phyloP scores from a whole-genome alignment of 2,329 filamentous ascomycete genomes.

The Calonectria hawksworthii region DNA sequence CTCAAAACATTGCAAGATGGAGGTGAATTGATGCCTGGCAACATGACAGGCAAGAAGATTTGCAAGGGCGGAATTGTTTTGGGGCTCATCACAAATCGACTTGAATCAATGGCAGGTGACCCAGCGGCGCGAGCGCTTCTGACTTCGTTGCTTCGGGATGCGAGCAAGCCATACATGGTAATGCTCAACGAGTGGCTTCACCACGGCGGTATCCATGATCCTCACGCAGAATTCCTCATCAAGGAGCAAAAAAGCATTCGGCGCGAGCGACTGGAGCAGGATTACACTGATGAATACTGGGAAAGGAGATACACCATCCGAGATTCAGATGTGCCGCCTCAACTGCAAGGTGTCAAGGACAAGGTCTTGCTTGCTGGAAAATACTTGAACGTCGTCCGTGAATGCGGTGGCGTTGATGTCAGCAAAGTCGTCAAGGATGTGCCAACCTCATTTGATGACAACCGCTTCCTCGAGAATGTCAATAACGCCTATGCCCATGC shows the following conservation, averaged over 20 bases:
- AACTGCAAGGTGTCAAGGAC: conserved; percentile 90
- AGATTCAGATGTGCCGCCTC: conserved; percentile 90
- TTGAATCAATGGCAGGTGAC: conserved; percentile 94
- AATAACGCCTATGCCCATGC: conserved; percentile 95
- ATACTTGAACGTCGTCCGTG: conserved; percentile 96
- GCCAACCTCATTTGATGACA: conserved; percentile 93
- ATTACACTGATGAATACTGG: conserved; percentile 99
- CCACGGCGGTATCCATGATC: conserved; percentile 94
- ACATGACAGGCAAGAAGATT: conserved; percentile 88
- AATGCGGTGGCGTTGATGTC: conserved; percentile 96
- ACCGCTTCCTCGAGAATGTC: conserved; percentile 93
- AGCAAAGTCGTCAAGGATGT: conserved; percentile 90
- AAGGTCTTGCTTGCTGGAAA: conserved; percentile 97
- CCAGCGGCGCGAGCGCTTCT: conserved; percentile 87
- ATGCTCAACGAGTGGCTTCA: conserved; percentile 99
- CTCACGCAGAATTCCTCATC: conserved; percentile 93
- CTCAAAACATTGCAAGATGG: conserved; percentile 90
- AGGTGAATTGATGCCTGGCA: conserved; percentile 82
- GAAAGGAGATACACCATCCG: conserved; percentile 96
- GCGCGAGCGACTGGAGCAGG: conserved; percentile 89
- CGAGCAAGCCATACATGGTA: conserved; percentile 94
- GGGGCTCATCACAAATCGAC: conserved; percentile 84
- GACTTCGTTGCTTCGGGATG: conserved; percentile 85
- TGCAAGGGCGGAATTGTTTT: conserved; percentile 98
- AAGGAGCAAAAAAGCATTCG: conserved; percentile 97